Evolutionary conservation across 192 early-diverging fungal species (phyloP).

Genomic region (Coemansia sp.): DNA sequence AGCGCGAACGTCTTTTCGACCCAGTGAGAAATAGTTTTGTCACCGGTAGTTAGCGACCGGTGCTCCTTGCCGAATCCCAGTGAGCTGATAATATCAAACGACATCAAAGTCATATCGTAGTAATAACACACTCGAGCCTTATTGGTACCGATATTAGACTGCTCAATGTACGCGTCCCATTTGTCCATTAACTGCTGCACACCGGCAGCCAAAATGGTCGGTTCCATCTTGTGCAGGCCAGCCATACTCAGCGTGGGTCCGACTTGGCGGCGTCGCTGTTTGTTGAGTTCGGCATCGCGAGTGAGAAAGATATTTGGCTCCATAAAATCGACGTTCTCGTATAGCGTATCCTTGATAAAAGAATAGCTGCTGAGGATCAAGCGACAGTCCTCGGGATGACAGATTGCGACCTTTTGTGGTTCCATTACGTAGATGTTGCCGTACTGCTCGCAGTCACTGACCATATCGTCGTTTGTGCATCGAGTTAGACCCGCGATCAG

Average conservation of each 20-base stretch:
- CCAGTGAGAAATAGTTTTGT: constrained; percentile 24
- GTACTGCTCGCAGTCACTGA: constrained; percentile 17
- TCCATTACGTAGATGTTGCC: constrained; percentile 38
- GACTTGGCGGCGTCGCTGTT: constrained; percentile 35
- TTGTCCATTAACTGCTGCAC: constrained; percentile 24
- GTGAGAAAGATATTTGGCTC: constrained; percentile 51
- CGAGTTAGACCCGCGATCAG: constrained; percentile 10
- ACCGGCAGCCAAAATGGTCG: constrained; percentile 31
- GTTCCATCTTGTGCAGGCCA: constrained; percentile 43
- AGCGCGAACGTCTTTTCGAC: constrained; percentile 38
- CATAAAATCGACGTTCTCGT: constrained; percentile 32
- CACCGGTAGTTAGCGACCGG: constrained; percentile 28
- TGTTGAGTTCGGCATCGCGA: constrained; percentile 32
- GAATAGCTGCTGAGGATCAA: constrained; percentile 25
- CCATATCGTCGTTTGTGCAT: constrained; percentile 34
- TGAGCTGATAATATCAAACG: constrained; percentile 43
- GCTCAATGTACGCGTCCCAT: constrained; percentile 26
- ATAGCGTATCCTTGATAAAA: constrained; percentile 29
- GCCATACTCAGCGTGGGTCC: constrained; percentile 30
- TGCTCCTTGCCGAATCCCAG: constrained; percentile 38
- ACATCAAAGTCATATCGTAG: constrained; percentile 29
- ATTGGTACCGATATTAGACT: background rate
- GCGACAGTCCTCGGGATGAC: constrained; percentile 39
- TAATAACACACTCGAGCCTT: constrained; percentile 26
- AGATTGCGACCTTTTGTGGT: constrained; percentile 31